These are phyloP conservation scores for Aspergillus sp. DNA, from an alignment of 2,329 filamentous ascomycete genomes.

Conservation along the genomic window DNA sequence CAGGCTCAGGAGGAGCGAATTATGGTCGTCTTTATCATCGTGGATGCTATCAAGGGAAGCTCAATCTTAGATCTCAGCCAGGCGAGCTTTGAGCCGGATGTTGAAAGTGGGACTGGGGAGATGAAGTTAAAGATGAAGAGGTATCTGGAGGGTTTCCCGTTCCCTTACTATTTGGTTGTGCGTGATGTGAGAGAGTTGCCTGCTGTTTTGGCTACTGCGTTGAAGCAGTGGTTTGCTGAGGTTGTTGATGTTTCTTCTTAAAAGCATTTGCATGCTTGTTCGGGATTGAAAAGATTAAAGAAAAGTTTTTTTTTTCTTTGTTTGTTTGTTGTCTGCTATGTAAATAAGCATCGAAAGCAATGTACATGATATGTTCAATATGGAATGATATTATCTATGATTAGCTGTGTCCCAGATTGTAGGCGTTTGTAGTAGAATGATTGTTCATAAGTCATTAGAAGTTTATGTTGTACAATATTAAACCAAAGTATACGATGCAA, in stretches of 20 bases:
- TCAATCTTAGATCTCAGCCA: slow-evolving; percentile 80
- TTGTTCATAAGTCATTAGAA: background rate
- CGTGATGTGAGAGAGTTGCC: slow-evolving; percentile 87
- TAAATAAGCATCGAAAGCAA: slow-evolving; percentile 3
- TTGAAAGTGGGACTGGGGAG: slow-evolving; percentile 50
- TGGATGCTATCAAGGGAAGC: slow-evolving; percentile 58
- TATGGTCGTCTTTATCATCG: slow-evolving; percentile 97
- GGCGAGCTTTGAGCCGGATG: slow-evolving; percentile 70
- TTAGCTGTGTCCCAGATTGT: background rate
- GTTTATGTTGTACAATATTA: background rate
- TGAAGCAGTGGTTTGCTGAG: slow-evolving; percentile 93
- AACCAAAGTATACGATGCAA: background rate
- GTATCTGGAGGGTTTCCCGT: slow-evolving; percentile 93
- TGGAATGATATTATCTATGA: background rate
- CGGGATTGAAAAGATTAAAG: slow-evolving; percentile 3
- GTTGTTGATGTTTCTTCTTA: slow-evolving; percentile 46
- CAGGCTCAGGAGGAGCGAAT: slow-evolving; percentile 89
- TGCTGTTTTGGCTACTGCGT: slow-evolving; percentile 72
- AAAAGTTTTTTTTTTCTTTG: slow-evolving; percentile 6
- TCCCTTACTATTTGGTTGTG: slow-evolving; percentile 94
- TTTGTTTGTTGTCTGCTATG: background rate
- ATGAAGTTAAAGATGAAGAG: slow-evolving; percentile 71
- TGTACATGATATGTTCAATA: slow-evolving; percentile 1
- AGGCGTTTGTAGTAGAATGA: background rate
- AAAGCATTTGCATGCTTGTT: slow-evolving; percentile 6